A percentile compares a stretch with the other conserved stretches of the same genome.
Evolutionary conservation across 139 green algal genomes (phyloP).

Genomic region (Ettlia oleoabundans): DNA sequence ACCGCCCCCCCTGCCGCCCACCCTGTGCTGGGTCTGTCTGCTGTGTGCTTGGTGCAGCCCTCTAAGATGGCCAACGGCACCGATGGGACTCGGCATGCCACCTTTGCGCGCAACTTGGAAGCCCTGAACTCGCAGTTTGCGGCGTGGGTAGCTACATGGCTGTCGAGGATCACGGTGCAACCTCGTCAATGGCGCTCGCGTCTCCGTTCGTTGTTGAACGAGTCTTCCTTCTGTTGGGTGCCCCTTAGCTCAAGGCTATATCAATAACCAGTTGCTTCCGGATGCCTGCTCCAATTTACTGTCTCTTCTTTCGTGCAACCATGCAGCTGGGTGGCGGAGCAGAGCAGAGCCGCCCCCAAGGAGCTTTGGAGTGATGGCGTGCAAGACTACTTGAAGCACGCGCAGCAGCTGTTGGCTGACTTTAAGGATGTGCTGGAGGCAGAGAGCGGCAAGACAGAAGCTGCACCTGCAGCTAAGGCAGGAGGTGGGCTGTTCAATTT

Average conservation of each 20-base stretch:
- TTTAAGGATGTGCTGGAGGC: slow-evolving; percentile 55
- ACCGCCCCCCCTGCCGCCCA: too few relatives aligned
- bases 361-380: slow-evolving; percentile 61
- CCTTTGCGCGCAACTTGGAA: slow-evolving; percentile 23
- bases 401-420: slow-evolving; percentile 50
- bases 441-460: background rate
- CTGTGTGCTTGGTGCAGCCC: slow-evolving; percentile 4
- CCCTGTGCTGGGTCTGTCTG: too few relatives aligned
- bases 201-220: too few relatives aligned
- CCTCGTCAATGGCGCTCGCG: too few relatives aligned
- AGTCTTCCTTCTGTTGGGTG: too few relatives aligned
- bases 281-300: too few relatives aligned
- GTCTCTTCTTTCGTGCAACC: too few relatives aligned
- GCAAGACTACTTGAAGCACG: slow-evolving; percentile 56
- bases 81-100: slow-evolving; percentile 33
- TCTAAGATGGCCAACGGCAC: background rate
- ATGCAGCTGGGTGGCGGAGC: slow-evolving; percentile 51
- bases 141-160: slow-evolving; percentile 30
- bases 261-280: too few relatives aligned
- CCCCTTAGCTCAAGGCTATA: too few relatives aligned
- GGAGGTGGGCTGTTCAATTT: background rate
- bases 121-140: slow-evolving; percentile 52
- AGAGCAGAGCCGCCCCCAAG: background rate
- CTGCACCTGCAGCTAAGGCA: background rate
- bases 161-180: too few relatives aligned